Evolutionary conservation across 495 filamentous ascomycete species (phyloP).

Genomic region (Massariosphaeria phaeospora): DNA sequence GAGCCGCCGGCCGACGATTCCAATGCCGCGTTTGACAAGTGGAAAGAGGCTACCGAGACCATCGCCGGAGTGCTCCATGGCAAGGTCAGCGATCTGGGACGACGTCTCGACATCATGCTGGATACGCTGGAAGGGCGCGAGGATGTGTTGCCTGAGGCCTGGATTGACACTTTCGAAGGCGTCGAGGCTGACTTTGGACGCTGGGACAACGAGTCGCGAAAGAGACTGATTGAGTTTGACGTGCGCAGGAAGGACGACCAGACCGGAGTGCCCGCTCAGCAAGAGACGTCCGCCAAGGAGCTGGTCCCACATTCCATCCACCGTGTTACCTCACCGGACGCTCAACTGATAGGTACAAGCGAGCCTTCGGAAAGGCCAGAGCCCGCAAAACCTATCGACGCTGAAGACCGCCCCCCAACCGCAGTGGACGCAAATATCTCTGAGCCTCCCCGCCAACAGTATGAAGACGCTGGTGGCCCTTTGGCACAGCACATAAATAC

Average conservation of each 20-base stretch:
- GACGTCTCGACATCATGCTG: conserved; percentile 72
- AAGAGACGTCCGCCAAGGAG: background rate
- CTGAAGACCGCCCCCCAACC: too few relatives aligned
- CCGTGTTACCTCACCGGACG: background rate
- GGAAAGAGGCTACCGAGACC: conserved; percentile 51
- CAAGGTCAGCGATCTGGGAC: conserved; percentile 65
- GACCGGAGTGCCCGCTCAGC: background rate
- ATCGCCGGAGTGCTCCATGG: conserved; percentile 60
- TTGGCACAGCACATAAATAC: background rate
- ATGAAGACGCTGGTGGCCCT: background rate
- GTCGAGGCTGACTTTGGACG: conserved; percentile 74
- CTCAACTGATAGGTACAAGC: background rate
- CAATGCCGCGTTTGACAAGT: conserved; percentile 18
- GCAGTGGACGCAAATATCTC: too few relatives aligned
- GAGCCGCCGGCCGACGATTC: conserved; percentile 31
- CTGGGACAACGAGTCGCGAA: conserved; percentile 56
- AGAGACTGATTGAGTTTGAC: conserved; percentile 39
- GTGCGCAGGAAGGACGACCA: conserved; percentile 18
- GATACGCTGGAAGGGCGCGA: conserved; percentile 75
- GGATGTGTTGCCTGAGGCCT: conserved; percentile 77
- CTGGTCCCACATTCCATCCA: background rate
- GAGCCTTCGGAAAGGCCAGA: background rate
- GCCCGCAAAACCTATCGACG: background rate
- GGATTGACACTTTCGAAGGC: conserved; percentile 79
- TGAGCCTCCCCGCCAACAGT: background rate